Evolutionary conservation across 2,329 filamentous ascomycete genomes (phyloP), one percentile per base, ranked within the genome.

Genomic region (Penicillium thymicola): DNA sequence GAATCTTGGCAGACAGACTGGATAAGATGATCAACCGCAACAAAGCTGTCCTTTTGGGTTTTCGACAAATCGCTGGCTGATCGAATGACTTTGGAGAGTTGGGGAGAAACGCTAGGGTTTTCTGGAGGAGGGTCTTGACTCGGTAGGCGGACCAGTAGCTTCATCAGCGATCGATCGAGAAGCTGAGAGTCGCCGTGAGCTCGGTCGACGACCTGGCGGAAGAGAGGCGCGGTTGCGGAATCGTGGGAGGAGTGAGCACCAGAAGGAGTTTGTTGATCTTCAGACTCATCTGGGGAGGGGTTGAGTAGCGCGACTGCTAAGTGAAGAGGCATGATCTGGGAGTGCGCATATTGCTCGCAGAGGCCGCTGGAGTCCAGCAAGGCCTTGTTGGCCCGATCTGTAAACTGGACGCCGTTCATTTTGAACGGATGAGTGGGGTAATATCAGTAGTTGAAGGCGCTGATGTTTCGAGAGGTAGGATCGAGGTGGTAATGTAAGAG

Each of bases 121-220:
- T 97, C 93, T 59, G 94, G 94, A 13, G 94, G 92, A 14, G 94
- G 94, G 66, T 97, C 91, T 78, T 99, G 94, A 70, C 90, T 95
- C 4, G 94, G 93, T 67, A 96, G 80, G 54, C 94, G 89, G 57
- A 97, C 93, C 62, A 99, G 81, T 21, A 82, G 83, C 82, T 95
- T 97, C 82, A 97, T 97, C 68, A 99, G 83, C 13, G 90, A 82
- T 67, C 94, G 86, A 71, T 96, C 91, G 67, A 97, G 88, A 41
- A 89, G 81, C 75, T 97, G 93, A 48, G 90, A 84, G 73, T 99
- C 94, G 70, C 94, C 94, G 77, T 95, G 90, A 47, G 94, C 93
- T 69, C 90, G 86, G 76, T 99, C 93, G 60, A 99, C 82, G 55
- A 97, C 93, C 77, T 99, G 94, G 64, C 90, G 87, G 81, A 97